Conservation (phyloP, 2,329 filamentous ascomycete genomes). For the Knufia petricola region DNA sequence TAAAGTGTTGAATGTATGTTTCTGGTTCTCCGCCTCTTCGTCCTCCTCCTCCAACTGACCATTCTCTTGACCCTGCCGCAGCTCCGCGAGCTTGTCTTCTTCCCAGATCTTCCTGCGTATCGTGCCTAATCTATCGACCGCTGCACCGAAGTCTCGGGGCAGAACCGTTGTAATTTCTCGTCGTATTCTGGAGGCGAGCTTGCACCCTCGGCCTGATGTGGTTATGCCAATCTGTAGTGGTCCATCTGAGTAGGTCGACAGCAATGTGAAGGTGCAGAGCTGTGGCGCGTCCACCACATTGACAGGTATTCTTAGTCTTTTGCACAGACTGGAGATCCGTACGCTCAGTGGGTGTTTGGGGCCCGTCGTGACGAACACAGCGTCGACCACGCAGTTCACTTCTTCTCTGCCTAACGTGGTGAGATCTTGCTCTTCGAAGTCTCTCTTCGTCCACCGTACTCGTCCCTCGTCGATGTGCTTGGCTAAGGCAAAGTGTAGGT, state of each 20-base stretch:
- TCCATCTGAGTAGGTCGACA: conserved; percentile 81
- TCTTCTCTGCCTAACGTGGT: conserved; percentile 69
- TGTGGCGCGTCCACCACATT: conserved; percentile 83
- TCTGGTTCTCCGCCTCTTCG: conserved; percentile 51
- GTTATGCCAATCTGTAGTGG: conserved; percentile 92
- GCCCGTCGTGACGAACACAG: conserved; percentile 72
- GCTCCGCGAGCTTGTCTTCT: conserved; percentile 48
- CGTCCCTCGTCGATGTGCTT: conserved; percentile 35
- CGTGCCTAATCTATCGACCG: conserved; percentile 67
- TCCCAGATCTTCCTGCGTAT: conserved; percentile 62
- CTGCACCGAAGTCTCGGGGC: conserved; percentile 62
- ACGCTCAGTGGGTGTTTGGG: conserved; percentile 41
- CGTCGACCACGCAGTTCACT: conserved; percentile 70
- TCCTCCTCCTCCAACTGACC: conserved; percentile 38
- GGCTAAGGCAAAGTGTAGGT: conserved; percentile 49
- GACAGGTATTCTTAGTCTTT: conserved; percentile 71
- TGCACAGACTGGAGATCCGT: conserved; percentile 67
- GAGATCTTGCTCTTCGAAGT: conserved; percentile 63
- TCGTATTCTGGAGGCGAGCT: conserved; percentile 78
- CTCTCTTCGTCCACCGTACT: conserved; percentile 33
- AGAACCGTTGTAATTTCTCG: conserved; percentile 77
- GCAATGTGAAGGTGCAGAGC: conserved; percentile 80
- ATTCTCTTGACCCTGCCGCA: conserved; percentile 33
- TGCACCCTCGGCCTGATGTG: conserved; percentile 89
- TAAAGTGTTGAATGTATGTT: conserved; percentile 72